Evolutionary conservation across 495 filamentous ascomycete species (phyloP).

Genomic region (Penicillium cosmopolitanum): DNA sequence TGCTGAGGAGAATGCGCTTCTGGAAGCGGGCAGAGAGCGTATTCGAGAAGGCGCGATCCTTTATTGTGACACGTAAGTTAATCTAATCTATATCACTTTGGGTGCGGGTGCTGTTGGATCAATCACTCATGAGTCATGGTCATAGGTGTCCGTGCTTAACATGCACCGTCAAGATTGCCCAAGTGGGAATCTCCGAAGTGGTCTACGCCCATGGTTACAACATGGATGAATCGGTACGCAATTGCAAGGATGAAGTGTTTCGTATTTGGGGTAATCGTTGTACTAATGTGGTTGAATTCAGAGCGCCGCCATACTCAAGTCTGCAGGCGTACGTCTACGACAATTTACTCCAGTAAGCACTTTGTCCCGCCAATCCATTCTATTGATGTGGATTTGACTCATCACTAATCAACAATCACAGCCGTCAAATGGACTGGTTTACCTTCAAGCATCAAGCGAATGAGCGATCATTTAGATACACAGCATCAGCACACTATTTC

Average conservation of each 20-base stretch:
- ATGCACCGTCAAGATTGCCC: slow-evolving; percentile 97
- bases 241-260: neutral
- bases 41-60: slow-evolving; percentile 78
- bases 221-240: slow-evolving; percentile 73
- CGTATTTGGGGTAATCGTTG: neutral
- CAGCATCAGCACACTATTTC: neutral
- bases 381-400: slow-evolving; percentile 1
- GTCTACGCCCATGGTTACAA: slow-evolving; percentile 92
- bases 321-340: slow-evolving; percentile 76
- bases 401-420: slow-evolving; percentile 22
- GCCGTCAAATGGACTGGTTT: slow-evolving; percentile 54
- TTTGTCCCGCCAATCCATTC: neutral
- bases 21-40: slow-evolving; percentile 91
- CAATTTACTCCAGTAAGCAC: slow-evolving; percentile 78
- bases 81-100: slow-evolving; percentile 7
- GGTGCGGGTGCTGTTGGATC: neutral
- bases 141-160: slow-evolving; percentile 87
- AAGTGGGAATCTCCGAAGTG: slow-evolving; percentile 93
- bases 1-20: slow-evolving; percentile 93
- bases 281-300: slow-evolving; percentile 32
- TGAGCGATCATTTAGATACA: neutral
- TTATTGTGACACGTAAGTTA: slow-evolving; percentile 83
- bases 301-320: slow-evolving; percentile 75
- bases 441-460: slow-evolving; percentile 35
- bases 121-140: neutral